Base-by-base conservation (phyloP, 768 basidiomycete species). In the Naganishia onofrii region DNA sequence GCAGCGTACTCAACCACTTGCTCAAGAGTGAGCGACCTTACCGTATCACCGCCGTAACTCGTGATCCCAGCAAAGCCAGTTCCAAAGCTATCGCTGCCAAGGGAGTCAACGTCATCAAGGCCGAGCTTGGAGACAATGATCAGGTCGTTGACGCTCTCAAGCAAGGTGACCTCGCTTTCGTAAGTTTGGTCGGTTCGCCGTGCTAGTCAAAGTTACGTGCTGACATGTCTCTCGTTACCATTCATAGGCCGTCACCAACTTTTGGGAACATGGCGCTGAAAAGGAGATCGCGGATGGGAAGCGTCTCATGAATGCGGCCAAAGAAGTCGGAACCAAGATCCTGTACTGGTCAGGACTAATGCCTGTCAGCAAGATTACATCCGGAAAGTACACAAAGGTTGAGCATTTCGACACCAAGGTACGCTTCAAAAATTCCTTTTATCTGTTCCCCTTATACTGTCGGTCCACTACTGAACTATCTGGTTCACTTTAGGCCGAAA, bases 101-200 rank as follows among this genome's bases (percentile, higher is more conserved):
- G 52, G 73, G 70, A 10, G 67, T 71, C 29, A 56, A 74, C 26
- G 64, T 74, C 68, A 71, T 74, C 56, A 53, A 73, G 17, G 75
- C 75, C 34, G 75, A 76, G 67, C n/a, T 78, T 12, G 69, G 58
- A 21, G 64, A 75, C 48, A 58, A 67, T 36, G 68, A 56, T 1
- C 66, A 71, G 2, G 57, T 78, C 9, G n/a, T 67, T 46, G 71
- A 74, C 51, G 77, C 74, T 17, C 69, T 79, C 36, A 36, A 75
- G 23, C 76, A 75, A 13, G 73, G 74, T 10, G 74, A 77, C 55
- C 56, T 67, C 23, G 77, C 74, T 0, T 79, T 76, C 64, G 76
- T 72, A 38, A 56, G 71, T 66, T 54, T 2, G 38, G 12, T 15
- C 21, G 7, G 7, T 21, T 23, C 4, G n/a, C 2, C 21, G n/a